Evolutionary conservation across 164 flowering plant species (phyloP).

Genomic region (Tinospora cordifolia): DNA sequence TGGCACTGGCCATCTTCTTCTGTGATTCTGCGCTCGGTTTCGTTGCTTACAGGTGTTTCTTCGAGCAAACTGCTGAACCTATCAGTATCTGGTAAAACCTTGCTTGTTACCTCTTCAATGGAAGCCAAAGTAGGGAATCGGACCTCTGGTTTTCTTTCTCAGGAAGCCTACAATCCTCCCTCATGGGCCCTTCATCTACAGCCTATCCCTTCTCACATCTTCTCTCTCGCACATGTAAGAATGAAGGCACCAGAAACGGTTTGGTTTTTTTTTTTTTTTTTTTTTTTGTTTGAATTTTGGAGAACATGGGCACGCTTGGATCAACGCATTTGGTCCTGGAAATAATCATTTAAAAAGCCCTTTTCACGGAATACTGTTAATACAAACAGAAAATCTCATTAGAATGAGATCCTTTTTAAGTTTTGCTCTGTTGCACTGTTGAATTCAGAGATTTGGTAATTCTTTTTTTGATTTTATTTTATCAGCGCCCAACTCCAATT

Average conservation of each 20-base stretch:
- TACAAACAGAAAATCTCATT: too few species aligned
- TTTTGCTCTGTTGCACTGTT: neutral
- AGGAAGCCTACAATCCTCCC: constrained; percentile 60
- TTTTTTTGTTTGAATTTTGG: too few species aligned
- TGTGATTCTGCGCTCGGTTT: neutral
- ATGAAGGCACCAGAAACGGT: too few species aligned
- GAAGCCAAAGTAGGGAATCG: constrained; percentile 1
- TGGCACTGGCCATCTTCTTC: neutral
- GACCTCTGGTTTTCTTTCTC: constrained; percentile 37
- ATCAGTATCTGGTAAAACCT: neutral
- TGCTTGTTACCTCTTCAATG: constrained; percentile 8
- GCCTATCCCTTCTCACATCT: constrained; percentile 57
- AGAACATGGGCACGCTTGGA: neutral
- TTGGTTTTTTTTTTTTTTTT: too few species aligned
- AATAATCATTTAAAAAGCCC: too few species aligned
- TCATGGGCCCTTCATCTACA: constrained; percentile 76
- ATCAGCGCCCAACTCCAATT: constrained; percentile 86
- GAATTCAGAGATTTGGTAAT: too few species aligned
- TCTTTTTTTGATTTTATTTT: neutral
- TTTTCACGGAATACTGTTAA: too few species aligned
- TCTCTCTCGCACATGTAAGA: constrained; percentile 70
- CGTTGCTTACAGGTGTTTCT: neutral
- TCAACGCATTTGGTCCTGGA: too few species aligned
- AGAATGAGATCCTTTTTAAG: neutral
- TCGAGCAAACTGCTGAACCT: neutral